These are phyloP conservation scores for Penicillium sp. DNA, from an alignment of 2,329 filamentous ascomycete species.

Conservation along the genomic window DNA sequence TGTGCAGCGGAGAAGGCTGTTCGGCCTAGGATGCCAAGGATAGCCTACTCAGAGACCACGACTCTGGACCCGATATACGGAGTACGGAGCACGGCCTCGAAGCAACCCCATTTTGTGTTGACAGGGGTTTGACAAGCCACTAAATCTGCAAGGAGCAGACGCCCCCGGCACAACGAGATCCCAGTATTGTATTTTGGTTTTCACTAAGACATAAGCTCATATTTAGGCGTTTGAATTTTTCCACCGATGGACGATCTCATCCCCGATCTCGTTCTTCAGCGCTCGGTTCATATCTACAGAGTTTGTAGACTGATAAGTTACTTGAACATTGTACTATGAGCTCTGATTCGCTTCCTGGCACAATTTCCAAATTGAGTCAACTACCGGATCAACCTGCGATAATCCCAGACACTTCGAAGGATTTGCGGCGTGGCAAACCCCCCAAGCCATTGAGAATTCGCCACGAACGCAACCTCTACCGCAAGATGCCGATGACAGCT, in stretches of 20 bases:
- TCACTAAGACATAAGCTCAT: not conserved
- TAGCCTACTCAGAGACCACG: not conserved
- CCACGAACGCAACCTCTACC: slow-evolving; percentile 8
- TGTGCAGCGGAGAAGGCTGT: not conserved
- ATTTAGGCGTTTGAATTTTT: not conserved
- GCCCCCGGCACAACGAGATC: not conserved
- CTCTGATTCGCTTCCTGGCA: not conserved
- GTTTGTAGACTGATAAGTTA: too few species aligned
- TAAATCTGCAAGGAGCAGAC: slow-evolving; percentile 6
- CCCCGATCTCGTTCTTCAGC: not conserved
- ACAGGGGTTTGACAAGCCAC: not conserved
- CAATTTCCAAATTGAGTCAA: not conserved
- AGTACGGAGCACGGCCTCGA: not conserved
- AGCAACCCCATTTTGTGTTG: not conserved
- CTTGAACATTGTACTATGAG: too few species aligned
- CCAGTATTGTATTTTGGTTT: not conserved
- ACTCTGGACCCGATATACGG: not conserved
- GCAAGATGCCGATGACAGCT: slow-evolving; percentile 1
- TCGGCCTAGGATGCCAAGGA: not conserved
- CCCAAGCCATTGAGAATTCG: slow-evolving; percentile 7
- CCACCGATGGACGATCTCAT: not conserved
- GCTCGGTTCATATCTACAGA: too few species aligned
- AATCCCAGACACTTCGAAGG: not conserved
- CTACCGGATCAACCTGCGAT: not conserved
- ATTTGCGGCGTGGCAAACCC: not conserved